These are phyloP conservation scores for Candida qinlingensis DNA, from an alignment of 805 yeast species.

Conservation along the genomic window DNA sequence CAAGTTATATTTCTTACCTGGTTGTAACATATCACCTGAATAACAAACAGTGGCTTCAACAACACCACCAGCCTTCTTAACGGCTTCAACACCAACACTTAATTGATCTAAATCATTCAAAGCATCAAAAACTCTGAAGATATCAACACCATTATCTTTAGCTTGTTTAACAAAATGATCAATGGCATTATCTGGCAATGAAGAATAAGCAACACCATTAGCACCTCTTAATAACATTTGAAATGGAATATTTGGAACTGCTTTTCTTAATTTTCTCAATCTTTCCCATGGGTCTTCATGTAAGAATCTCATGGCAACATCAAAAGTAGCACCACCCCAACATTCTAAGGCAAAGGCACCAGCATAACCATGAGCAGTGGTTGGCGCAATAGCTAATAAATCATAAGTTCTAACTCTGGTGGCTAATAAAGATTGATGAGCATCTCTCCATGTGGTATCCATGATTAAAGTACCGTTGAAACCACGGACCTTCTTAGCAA, in stretches of 20 bases:
- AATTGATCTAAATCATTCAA: conserved; percentile 94
- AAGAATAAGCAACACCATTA: conserved; percentile 97
- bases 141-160: conserved; percentile 92
- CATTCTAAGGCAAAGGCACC: conserved; percentile 96
- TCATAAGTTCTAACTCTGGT: conserved; percentile 96
- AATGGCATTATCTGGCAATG: conserved; percentile 97
- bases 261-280: conserved; percentile 76
- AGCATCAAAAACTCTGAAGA: conserved; percentile 97
- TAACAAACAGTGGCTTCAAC: conserved; percentile 98
- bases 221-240: conserved; percentile 99
- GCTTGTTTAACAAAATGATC: conserved; percentile 96
- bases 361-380: conserved; percentile 84
- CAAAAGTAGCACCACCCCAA: conserved; percentile 99
- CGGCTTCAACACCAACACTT: conserved; percentile 97
- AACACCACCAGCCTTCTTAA: conserved; percentile 97
- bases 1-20: conserved; percentile 93
- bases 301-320: conserved; percentile 96
- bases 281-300: conserved; percentile 99
- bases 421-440: conserved; percentile 95
- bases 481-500: conserved; percentile 81
- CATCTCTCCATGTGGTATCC: conserved; percentile 99
- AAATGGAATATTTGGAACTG: conserved; percentile 98
- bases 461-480: conserved; percentile 86
- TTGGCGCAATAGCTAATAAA: conserved; percentile 83
- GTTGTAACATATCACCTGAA: conserved; percentile 97